These are phyloP conservation scores for Oryza coarctata DNA, from an alignment of 176 grass and related monocot species.

Conservation along the genomic window DNA sequence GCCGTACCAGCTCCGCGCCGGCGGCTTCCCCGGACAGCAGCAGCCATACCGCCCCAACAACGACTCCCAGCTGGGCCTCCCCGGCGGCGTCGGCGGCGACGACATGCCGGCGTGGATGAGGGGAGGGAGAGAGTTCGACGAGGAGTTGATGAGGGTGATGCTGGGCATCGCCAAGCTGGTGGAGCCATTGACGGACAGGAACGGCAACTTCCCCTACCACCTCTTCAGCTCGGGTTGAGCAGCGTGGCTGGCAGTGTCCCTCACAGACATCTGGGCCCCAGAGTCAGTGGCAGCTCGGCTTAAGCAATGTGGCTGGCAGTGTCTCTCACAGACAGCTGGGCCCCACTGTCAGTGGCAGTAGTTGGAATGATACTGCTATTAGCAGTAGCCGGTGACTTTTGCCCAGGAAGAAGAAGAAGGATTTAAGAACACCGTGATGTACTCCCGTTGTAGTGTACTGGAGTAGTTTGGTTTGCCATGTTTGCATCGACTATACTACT, in stretches of 20 bases:
- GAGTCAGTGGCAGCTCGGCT: background rate
- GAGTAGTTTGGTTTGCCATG: too few relatives aligned
- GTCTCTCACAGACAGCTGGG: slow-evolving; percentile 19
- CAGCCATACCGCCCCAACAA: background rate
- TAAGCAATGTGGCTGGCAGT: background rate
- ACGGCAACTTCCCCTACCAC: slow-evolving; percentile 59
- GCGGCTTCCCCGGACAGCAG: background rate
- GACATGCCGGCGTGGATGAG: slow-evolving; percentile 36
- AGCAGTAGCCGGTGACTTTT: background rate
- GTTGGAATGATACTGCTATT: background rate
- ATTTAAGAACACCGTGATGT: background rate
- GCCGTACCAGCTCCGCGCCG: slow-evolving; percentile 13
- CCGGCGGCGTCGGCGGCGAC: background rate
- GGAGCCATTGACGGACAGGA: slow-evolving; percentile 54
- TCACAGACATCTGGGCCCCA: slow-evolving; percentile 9
- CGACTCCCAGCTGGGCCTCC: background rate
- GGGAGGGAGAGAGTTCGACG: slow-evolving; percentile 28
- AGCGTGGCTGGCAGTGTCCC: background rate
- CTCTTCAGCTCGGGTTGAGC: slow-evolving; percentile 31
- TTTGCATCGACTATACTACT: too few relatives aligned
- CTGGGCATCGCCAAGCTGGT: slow-evolving; percentile 53
- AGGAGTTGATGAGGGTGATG: slow-evolving; percentile 54
- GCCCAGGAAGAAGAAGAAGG: background rate
- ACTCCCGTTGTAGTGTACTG: background rate
- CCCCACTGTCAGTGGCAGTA: background rate